Evolutionary conservation across 495 filamentous ascomycete species (phyloP).

Genomic region (Bathelium albidoporum): DNA sequence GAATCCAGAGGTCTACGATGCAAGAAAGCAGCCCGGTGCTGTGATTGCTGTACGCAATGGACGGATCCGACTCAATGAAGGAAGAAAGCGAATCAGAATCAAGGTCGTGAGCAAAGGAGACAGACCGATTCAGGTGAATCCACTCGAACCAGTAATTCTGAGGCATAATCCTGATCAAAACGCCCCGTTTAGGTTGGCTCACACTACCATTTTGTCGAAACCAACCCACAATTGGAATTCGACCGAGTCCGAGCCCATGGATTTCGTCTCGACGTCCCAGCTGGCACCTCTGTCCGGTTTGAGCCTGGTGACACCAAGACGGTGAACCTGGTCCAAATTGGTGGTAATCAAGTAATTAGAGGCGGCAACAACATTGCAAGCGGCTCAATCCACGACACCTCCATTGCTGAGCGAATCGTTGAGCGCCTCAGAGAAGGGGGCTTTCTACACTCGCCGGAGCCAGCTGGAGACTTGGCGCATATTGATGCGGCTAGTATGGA

Average conservation of each 20-base stretch:
- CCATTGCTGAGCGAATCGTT: constrained; percentile 53
- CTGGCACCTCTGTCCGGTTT: constrained; percentile 88
- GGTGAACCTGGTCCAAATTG: constrained; percentile 87
- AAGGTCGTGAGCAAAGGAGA: constrained; percentile 81
- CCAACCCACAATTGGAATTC: constrained; percentile 82
- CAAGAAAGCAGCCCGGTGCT: constrained; percentile 64
- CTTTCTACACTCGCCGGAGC: constrained; percentile 67
- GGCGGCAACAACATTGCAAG: constrained; percentile 75
- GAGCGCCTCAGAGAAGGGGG: constrained; percentile 54
- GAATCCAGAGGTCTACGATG: constrained; percentile 50
- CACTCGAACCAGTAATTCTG: neutral
- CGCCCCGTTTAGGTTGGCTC: constrained; percentile 54
- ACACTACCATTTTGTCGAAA: constrained; percentile 95
- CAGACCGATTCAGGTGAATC: constrained; percentile 69
- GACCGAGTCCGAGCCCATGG: constrained; percentile 80
- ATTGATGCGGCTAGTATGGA: constrained; percentile 60
- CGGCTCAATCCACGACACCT: constrained; percentile 54
- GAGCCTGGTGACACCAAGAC: constrained; percentile 92
- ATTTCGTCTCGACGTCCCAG: constrained; percentile 78
- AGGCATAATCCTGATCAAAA: neutral
- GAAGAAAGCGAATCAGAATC: constrained; percentile 60
- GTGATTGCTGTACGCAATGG: constrained; percentile 59
- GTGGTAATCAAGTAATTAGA: constrained; percentile 65
- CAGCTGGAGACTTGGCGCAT: constrained; percentile 42
- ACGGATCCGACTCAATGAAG: constrained; percentile 59